Evolutionary conservation across 2,329 filamentous ascomycete genomes (phyloP).

Genomic region (Elsinoe perseae): DNA sequence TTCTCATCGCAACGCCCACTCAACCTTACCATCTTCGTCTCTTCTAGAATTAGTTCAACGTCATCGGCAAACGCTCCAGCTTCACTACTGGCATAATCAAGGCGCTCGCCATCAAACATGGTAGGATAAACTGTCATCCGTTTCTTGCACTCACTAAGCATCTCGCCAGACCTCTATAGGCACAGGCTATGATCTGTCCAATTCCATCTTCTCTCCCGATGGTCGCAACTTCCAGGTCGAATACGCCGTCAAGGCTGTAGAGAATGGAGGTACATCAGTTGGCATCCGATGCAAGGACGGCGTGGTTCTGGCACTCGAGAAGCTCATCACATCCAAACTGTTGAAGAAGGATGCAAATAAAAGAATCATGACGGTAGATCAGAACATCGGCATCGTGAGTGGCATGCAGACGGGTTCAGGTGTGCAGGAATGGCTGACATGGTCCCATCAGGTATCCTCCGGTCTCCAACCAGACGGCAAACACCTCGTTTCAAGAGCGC

Average conservation of each 20-base stretch:
- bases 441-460: conserved; percentile 66
- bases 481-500: conserved; percentile 88
- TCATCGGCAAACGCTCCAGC: too few species aligned
- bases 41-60: too few species aligned
- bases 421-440: not conserved
- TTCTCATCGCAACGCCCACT: too few species aligned
- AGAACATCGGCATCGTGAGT: conserved; percentile 85
- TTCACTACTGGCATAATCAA: too few species aligned
- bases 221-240: conserved; percentile 98
- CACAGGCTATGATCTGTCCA: conserved; percentile 97
- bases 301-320: conserved; percentile 91
- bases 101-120: not conserved
- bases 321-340: conserved; percentile 91
- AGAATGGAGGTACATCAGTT: conserved; percentile 93
- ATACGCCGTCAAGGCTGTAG: conserved; percentile 97
- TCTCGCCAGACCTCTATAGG: conserved; percentile 85
- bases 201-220: conserved; percentile 99
- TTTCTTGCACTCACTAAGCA: not conserved
- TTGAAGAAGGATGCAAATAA: conserved; percentile 94
- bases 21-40: too few species aligned
- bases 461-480: conserved; percentile 91
- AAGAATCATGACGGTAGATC: conserved; percentile 89
- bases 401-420: not conserved
- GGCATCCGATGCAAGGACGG: conserved; percentile 97
- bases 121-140: not conserved